These are phyloP conservation scores for Botrytis fragariae DNA, from an alignment of 2,329 filamentous ascomycete species.

Conservation along the genomic window DNA sequence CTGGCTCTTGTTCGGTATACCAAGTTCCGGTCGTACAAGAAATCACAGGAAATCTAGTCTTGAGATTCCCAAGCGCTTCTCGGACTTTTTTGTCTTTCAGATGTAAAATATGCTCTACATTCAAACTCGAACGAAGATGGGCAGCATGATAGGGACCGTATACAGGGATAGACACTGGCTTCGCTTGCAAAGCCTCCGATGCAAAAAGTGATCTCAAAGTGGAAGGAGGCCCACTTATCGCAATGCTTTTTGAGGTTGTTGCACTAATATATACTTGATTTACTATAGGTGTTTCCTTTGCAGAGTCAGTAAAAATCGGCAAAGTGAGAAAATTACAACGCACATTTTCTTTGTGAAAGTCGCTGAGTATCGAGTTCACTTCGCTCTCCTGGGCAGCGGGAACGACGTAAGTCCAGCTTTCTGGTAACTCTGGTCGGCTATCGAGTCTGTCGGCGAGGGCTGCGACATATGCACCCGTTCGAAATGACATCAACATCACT, in stretches of 20 bases:
- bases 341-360: slow-evolving; percentile 58
- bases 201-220: slow-evolving; percentile 16
- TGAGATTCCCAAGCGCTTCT: slow-evolving; percentile 44
- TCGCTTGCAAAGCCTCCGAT: slow-evolving; percentile 14
- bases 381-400: slow-evolving; percentile 53
- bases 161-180: slow-evolving; percentile 25
- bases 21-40: slow-evolving; percentile 43
- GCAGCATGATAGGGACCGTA: slow-evolving; percentile 37
- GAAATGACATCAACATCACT: slow-evolving; percentile 18
- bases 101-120: slow-evolving; percentile 28
- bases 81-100: slow-evolving; percentile 40
- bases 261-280: slow-evolving; percentile 19
- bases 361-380: slow-evolving; percentile 49
- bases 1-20: slow-evolving; percentile 23
- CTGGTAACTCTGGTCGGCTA: slow-evolving; percentile 44
- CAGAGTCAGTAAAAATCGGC: neutral
- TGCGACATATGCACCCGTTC: slow-evolving; percentile 18
- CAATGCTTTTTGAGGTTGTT: slow-evolving; percentile 16
- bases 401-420: slow-evolving; percentile 67
- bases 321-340: slow-evolving; percentile 26
- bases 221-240: slow-evolving; percentile 20
- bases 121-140: slow-evolving; percentile 33
- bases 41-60: slow-evolving; percentile 49
- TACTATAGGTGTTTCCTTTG: slow-evolving; percentile 47
- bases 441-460: slow-evolving; percentile 25